phyloP scores from a whole-genome alignment of 176 grass and related monocot genomes.

The Poa annua region DNA sequence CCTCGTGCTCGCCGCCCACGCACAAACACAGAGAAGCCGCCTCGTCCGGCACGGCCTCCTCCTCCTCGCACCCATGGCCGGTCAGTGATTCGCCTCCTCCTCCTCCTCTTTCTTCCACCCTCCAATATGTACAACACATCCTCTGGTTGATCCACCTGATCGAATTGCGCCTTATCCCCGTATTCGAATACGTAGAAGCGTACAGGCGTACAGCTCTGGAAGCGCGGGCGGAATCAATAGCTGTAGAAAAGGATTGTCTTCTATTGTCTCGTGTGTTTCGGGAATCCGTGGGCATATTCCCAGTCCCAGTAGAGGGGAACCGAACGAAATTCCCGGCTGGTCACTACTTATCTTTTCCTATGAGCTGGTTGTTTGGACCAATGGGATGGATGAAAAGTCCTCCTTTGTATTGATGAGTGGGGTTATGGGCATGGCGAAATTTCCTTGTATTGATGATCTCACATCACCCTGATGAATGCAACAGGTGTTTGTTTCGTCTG shows the following conservation, averaged over 20 bases:
- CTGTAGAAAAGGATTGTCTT: not conserved
- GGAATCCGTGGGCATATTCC: not conserved
- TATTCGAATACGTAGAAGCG: slow-evolving; percentile 1
- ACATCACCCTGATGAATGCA: not conserved
- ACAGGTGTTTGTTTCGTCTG: slow-evolving; percentile 8
- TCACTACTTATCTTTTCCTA: not conserved
- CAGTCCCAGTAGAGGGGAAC: not conserved
- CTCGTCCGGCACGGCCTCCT: not conserved
- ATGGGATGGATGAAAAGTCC: not conserved
- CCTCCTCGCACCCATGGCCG: slow-evolving; percentile 35
- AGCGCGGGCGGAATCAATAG: not conserved
- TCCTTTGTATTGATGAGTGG: not conserved
- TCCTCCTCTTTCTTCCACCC: not conserved
- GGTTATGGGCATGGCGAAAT: not conserved
- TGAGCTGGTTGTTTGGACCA: not conserved
- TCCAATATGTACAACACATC: not conserved
- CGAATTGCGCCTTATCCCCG: not conserved
- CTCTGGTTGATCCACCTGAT: not conserved
- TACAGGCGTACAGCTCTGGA: not conserved
- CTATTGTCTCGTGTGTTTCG: not conserved
- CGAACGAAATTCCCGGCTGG: not conserved
- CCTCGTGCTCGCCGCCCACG: slow-evolving; percentile 33
- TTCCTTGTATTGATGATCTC: not conserved
- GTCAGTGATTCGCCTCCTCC: slow-evolving; percentile 31
- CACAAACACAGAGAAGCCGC: slow-evolving; percentile 9